Evolutionary conservation across 2,329 filamentous ascomycete species (phyloP).

Genomic region (Volutella citrinella): DNA sequence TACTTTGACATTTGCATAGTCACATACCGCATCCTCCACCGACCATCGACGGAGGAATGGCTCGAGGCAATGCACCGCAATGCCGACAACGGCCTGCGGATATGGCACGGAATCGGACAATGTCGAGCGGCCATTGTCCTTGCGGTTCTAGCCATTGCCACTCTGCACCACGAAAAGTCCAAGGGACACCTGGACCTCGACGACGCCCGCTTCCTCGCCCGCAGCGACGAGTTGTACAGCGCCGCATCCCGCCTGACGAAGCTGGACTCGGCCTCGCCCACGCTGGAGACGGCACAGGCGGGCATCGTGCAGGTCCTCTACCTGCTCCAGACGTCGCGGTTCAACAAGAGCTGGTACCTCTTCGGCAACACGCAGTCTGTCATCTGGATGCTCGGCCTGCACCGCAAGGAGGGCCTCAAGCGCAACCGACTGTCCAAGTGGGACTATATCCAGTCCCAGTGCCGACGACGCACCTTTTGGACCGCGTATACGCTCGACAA

Average conservation of each 20-base stretch:
- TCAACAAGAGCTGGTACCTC: constrained; percentile 59
- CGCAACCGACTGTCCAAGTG: constrained; percentile 10
- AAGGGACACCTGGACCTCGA: too few species aligned
- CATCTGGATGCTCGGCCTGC: constrained; percentile 40
- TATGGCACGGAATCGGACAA: too few species aligned
- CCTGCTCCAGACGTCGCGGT: constrained; percentile 54
- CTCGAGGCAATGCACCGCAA: constrained; percentile 36
- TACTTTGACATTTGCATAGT: constrained; percentile 59
- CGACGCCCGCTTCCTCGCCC: not conserved
- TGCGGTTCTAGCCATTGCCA: too few species aligned
- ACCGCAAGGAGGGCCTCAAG: constrained; percentile 21
- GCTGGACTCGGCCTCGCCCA: too few species aligned
- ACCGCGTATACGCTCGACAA: constrained; percentile 60
- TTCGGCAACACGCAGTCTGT: constrained; percentile 57
- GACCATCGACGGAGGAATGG: constrained; percentile 48
- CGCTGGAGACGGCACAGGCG: constrained; percentile 55
- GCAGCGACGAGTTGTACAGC: constrained; percentile 1
- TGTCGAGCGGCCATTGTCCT: too few species aligned
- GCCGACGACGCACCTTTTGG: constrained; percentile 59
- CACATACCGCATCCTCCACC: constrained; percentile 55
- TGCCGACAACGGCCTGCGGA: too few species aligned
- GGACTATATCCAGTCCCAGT: constrained; percentile 48
- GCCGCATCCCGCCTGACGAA: not conserved
- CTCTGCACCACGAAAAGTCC: too few species aligned
- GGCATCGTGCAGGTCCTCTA: constrained; percentile 57